Base-by-base conservation (phyloP, 768 basidiomycete species). In the Mycena pura region DNA sequence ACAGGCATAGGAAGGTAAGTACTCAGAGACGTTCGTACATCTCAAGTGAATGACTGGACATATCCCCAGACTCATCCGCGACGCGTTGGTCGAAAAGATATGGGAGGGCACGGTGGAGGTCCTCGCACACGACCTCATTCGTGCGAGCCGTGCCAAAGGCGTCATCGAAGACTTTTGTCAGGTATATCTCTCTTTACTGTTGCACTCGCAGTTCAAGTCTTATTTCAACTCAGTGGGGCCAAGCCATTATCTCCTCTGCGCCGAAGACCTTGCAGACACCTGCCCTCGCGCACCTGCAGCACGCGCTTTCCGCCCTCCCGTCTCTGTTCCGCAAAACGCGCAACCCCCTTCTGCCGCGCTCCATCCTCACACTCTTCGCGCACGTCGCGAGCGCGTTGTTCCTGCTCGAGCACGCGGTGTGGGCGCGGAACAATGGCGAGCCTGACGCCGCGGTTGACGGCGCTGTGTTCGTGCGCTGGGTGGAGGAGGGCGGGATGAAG, bases 41-140 rank as follows among this genome's bases (percentile, higher is more conserved):
- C n/a, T 34, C 19, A 4, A 6, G 19, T 31, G 11, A 2, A 11
- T 24, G 21, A 25, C 22, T 45, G 17, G 11, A 36, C 17, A 4
- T 7, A 22, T 32, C 27, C 25, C 2, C 54, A 83, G 84, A 34
- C 66, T 84, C 14, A 88, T 93, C 27, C 77, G 87, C 5, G 91
- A 93, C 74, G 79, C 80, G 3, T 69, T 89, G 8, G 92, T 92
- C 13, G 92, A 93, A 74, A 89, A 87, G 66, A 91, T 93, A 39
- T 93, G 91, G 91, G 92, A 93, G 73, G 91, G 90, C 0, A 91
- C 90, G 0, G 79, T 82, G 14, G 84, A 83, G 0, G 88, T 92
- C 3, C 80, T 92, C 5, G 80, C 89, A 1, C 72, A 92, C 48
- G 91, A 93, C 69, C 75, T 92, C 36, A 74, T 84, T 9, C 77